Evolutionary conservation across 805 yeast species (phyloP).

Genomic region (Cyberlindnera lachancei): DNA sequence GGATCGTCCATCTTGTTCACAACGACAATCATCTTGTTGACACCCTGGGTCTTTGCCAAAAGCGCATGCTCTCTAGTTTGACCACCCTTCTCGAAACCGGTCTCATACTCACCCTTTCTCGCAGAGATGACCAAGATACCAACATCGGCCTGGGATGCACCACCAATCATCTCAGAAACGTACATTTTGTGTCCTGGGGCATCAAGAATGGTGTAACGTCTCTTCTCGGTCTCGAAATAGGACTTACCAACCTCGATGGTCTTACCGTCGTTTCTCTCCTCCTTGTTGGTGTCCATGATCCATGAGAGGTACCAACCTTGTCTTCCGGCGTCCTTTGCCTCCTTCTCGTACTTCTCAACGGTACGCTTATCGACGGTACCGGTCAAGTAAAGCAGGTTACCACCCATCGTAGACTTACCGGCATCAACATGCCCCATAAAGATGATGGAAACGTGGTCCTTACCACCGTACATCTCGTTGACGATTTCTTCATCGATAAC

Average conservation of each 20-base stretch:
- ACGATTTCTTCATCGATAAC: constrained; percentile 81
- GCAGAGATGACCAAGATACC: constrained; percentile 97
- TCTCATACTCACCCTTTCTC: constrained; percentile 98
- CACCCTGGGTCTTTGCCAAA: constrained; percentile 97
- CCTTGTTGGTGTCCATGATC: constrained; percentile 99
- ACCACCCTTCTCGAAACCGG: constrained; percentile 98
- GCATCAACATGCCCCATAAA: constrained; percentile 99
- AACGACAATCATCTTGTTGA: constrained; percentile 84
- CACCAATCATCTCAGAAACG: constrained; percentile 98
- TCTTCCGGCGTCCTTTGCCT: constrained; percentile 98
- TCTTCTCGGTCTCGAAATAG: constrained; percentile 93
- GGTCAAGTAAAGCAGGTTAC: constrained; percentile 85
- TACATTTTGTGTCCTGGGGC: constrained; percentile 99
- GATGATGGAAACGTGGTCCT: constrained; percentile 92
- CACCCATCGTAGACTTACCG: constrained; percentile 99
- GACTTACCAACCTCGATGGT: constrained; percentile 99
- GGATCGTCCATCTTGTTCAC: constrained; percentile 99
- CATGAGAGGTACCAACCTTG: constrained; percentile 99
- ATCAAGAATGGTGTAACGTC: constrained; percentile 95
- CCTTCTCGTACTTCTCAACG: constrained; percentile 95
- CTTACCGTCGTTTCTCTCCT: constrained; percentile 98
- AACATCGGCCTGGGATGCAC: constrained; percentile 99
- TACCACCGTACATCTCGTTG: constrained; percentile 91
- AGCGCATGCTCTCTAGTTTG: constrained; percentile 98
- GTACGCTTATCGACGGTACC: constrained; percentile 99